Conservation (phyloP, 768 basidiomycete genomes). For the Boletus edulis region DNA sequence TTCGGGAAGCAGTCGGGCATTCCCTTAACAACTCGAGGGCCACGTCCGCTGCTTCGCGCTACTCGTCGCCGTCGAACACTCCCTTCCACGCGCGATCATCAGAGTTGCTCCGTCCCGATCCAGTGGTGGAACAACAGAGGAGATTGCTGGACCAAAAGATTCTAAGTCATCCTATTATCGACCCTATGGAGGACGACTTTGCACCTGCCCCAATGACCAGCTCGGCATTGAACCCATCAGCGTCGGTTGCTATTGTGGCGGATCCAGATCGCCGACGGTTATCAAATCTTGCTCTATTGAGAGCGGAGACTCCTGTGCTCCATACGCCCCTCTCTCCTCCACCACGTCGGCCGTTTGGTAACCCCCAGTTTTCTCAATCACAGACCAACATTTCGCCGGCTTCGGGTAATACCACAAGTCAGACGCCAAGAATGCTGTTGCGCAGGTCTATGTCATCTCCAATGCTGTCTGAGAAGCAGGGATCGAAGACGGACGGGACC, state of each 20-base stretch:
- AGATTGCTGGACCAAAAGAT: constrained; percentile 43
- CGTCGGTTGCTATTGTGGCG: constrained; percentile 16
- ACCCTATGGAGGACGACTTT: constrained; percentile 34
- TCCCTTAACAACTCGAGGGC: constrained; percentile 63
- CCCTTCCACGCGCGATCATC: constrained; percentile 21
- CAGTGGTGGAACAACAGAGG: constrained; percentile 22
- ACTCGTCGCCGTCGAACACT: constrained; percentile 38
- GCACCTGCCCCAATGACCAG: constrained; percentile 15
- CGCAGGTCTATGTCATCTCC: constrained; percentile 57
- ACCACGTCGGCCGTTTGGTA: constrained; percentile 46
- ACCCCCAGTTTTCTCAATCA: constrained; percentile 51
- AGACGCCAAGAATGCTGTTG: constrained; percentile 26
- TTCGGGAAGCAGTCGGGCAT: constrained; percentile 77
- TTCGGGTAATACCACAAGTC: constrained; percentile 1
- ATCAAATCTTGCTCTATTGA: constrained; percentile 47
- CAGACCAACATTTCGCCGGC: constrained; percentile 47
- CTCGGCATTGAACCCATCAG: constrained; percentile 4
- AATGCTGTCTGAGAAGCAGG: constrained; percentile 45
- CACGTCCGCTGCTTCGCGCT: constrained; percentile 32
- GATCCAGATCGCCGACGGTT: constrained; percentile 35
- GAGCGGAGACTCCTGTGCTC: constrained; percentile 66
- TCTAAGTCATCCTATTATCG: constrained; percentile 38
- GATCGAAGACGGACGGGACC: constrained; percentile 29
- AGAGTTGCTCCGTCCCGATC: constrained; percentile 21
- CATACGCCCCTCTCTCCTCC: constrained; percentile 65